Evolutionary conservation across 495 filamentous ascomycete species (phyloP).

Genomic region (Stereocaulon alpinum): DNA sequence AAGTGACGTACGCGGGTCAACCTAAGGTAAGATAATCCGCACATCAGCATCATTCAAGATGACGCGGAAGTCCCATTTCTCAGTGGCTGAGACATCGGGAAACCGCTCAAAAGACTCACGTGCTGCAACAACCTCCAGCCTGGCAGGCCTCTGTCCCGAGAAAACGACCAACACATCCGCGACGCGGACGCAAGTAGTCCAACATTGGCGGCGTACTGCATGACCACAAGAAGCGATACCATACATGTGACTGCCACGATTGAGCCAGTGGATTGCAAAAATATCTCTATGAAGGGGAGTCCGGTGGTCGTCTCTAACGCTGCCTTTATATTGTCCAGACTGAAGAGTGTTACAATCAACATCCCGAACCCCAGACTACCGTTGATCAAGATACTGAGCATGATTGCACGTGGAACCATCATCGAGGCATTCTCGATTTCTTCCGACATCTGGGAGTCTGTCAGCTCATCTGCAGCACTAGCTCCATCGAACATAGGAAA

Average conservation of each 20-base stretch:
- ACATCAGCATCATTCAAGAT: slow-evolving; percentile 27
- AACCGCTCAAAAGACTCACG: neutral
- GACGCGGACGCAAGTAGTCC: slow-evolving; percentile 41
- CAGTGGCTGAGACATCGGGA: neutral
- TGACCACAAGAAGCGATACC: slow-evolving; percentile 27
- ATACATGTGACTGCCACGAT: slow-evolving; percentile 27
- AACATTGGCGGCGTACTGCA: slow-evolving; percentile 34
- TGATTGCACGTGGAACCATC: slow-evolving; percentile 36
- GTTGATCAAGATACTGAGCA: slow-evolving; percentile 35
- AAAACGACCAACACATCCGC: slow-evolving; percentile 46
- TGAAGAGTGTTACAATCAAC: slow-evolving; percentile 25
- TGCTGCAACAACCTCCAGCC: slow-evolving; percentile 19
- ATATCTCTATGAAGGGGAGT: slow-evolving; percentile 36
- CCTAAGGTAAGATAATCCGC: neutral
- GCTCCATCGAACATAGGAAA: neutral
- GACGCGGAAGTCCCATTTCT: slow-evolving; percentile 11
- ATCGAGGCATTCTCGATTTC: slow-evolving; percentile 35
- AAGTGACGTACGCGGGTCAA: slow-evolving; percentile 34
- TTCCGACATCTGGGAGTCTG: slow-evolving; percentile 27
- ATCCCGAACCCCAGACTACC: slow-evolving; percentile 30
- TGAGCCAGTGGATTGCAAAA: slow-evolving; percentile 26
- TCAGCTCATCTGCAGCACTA: slow-evolving; percentile 15
- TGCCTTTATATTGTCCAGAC: slow-evolving; percentile 24
- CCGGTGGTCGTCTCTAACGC: slow-evolving; percentile 25
- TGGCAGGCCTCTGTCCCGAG: slow-evolving; percentile 42